Base-by-base conservation (phyloP, 1,284 basidiomycete species). In the Austroboletus olivaceoglutinosus region DNA sequence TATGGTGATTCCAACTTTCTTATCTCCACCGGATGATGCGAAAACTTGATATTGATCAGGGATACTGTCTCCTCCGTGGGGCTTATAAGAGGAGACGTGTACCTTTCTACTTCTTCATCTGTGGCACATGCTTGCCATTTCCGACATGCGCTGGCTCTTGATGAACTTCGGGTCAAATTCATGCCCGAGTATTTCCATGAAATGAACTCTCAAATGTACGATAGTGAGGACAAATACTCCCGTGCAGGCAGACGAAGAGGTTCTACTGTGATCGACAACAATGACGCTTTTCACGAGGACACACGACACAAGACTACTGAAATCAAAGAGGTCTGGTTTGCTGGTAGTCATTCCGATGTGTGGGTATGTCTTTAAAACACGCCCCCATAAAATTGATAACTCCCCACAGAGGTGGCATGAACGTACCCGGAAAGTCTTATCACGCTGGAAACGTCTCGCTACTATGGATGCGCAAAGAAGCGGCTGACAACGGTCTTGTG, bases 101-200 rank as follows among this genome's bases (percentile, higher is more conserved):
- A 60, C 25, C 67, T 67, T 2, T 57, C 51, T 0, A 61, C 58
- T 2, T 58, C 52, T 25, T 51, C 55, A 9, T 33, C 47, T 36
- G 51, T n/a, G 22, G 50, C 52, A 1, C 62, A 64, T 38, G 59
- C 63, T 18, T 64, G 62, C 13, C 54, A 60, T 27, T 52, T 64
- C 39, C 57, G 61, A 5, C 61, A 62, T 27, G 62, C 58, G 4
- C 55, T 62, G 11, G 61, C 61, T 15, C 50, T 72, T 2, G 71
- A 72, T 33, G 71, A 72, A 45, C 55, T 62, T 30, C 67, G 71
- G 2, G 70, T 69, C 23, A 70, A 70, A 45, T 73, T 70, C 51
- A 59, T 67, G 41, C 69, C 71, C 1, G 72, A 73, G 45, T 66
- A 67, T 30, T 57, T 53, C 33, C 55, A 45, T 11, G 55, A 57